Evolutionary conservation across 2,329 filamentous ascomycete species (phyloP), one percentile per base, ranked within the genome.

Genomic region (Coniochaeta sp.): DNA sequence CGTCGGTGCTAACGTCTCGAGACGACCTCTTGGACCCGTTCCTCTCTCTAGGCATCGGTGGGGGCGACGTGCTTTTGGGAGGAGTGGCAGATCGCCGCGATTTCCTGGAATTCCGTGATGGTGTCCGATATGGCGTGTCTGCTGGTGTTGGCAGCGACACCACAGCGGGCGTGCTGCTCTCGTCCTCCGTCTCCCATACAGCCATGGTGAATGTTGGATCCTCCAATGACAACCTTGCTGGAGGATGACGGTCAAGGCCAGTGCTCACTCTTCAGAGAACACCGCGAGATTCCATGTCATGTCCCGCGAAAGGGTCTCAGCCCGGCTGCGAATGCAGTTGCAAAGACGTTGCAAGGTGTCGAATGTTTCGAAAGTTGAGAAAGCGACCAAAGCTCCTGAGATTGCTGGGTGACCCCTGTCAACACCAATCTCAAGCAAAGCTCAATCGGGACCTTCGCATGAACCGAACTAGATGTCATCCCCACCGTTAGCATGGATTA

Each of bases 101-200:
- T 48, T 79, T 73, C 55, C 68, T 78, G 18, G 78, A 81, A 38
- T 60, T 75, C 59, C 83, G 79, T 24, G 89, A 91, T 49, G 85
- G 82, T 8, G 85, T 86, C 60, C 85, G 78, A 61, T 88, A 89
- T 18, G 86, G 86, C 24, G 86, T 87, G 57, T 86, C 83, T 31
- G 79, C 77, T 10, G 88, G 85, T 31, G 86, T 85, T 27, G 89
- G 86, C 53, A 91, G 73, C 46, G 80, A 74, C 59, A 81, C 75
- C 56, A 74, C 74, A 57, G 78, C 76, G 55, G 78, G 77, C 55
- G 73, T 73, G 57, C 75, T 71, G 57, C 76, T 76, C 65, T 86
- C 81, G 61, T 85, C 79, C 55, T 85, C 82, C 6, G 79, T 85
- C 63, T 83, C 78, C 80, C 81, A 83, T 46, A 69, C 70, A 54